Conservation (phyloP, 441 rosid genomes). For the Arabidopsis lyrata region DNA sequence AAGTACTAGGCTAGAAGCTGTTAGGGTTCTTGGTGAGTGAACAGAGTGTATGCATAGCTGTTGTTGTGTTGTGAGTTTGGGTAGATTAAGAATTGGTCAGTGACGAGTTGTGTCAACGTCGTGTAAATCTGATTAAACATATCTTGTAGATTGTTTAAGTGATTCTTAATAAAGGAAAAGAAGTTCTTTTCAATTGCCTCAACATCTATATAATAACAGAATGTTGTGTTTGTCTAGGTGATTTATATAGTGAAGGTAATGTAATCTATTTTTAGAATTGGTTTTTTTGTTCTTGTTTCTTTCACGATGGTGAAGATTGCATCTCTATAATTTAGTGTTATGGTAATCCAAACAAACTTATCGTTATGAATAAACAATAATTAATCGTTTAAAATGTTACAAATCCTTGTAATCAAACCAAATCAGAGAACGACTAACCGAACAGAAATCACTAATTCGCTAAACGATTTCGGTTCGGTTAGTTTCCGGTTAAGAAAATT, state of each 20-base stretch:
- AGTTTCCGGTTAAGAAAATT: slow-evolving; percentile 18
- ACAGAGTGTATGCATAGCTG: no score
- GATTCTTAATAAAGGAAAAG: no score
- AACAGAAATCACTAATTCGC: neutral
- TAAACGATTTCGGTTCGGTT: slow-evolving; percentile 22
- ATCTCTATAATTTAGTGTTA: no score
- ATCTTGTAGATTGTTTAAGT: no score
- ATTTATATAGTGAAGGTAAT: slow-evolving; percentile 11
- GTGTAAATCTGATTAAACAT: no score
- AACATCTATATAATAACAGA: no score
- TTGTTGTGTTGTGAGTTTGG: no score
- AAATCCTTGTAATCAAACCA: neutral
- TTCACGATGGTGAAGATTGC: neutral
- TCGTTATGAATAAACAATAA: neutral
- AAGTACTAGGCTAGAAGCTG: no score
- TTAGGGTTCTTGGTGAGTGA: no score
- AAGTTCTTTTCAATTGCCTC: no score
- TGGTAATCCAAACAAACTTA: neutral
- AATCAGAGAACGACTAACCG: neutral
- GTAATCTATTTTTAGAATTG: neutral
- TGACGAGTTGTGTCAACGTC: no score
- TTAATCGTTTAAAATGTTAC: neutral
- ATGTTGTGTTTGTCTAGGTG: neutral
- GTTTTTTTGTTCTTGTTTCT: neutral
- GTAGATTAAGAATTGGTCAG: no score